These are phyloP conservation scores for Peziza echinospora DNA, from an alignment of 495 filamentous ascomycete species.

Conservation along the genomic window DNA sequence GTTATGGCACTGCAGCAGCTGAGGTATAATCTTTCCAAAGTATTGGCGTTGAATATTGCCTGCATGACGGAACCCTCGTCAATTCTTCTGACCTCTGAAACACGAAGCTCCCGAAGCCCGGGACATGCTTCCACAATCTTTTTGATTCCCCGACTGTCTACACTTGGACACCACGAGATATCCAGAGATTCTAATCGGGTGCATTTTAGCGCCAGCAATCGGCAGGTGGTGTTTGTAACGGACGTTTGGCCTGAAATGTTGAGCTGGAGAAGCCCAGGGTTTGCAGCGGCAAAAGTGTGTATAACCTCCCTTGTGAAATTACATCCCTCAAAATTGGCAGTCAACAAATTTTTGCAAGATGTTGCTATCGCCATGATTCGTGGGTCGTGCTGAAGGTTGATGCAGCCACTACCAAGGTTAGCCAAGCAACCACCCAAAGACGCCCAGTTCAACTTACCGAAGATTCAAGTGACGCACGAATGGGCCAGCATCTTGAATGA, in stretches of 20 bases:
- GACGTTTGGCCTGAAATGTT: conserved; percentile 63
- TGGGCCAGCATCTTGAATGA: conserved; percentile 65
- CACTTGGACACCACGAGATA: conserved; percentile 72
- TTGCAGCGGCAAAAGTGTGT: conserved; percentile 58
- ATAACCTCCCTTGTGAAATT: conserved; percentile 49
- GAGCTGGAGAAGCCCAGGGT: conserved; percentile 53
- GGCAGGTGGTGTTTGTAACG: conserved; percentile 69
- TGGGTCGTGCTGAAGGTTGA: conserved; percentile 62
- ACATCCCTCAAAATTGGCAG: conserved; percentile 73
- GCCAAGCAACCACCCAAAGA: background rate
- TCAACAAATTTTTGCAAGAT: conserved; percentile 65
- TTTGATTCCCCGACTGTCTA: conserved; percentile 50
- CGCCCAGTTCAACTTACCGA: conserved; percentile 12
- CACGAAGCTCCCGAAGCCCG: conserved; percentile 55
- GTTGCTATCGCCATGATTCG: conserved; percentile 50
- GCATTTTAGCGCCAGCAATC: conserved; percentile 67
- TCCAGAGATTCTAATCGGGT: conserved; percentile 62
- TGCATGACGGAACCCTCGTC: conserved; percentile 44
- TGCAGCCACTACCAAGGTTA: conserved; percentile 32
- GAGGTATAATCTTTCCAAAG: conserved; percentile 55
- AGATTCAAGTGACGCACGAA: conserved; percentile 82
- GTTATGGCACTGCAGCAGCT: conserved; percentile 53
- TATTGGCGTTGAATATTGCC: conserved; percentile 57
- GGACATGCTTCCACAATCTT: conserved; percentile 50
- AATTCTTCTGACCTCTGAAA: conserved; percentile 63